Conservation (phyloP, 108 stramenopile species). For the Pseudonitzschia delicatissima region DNA sequence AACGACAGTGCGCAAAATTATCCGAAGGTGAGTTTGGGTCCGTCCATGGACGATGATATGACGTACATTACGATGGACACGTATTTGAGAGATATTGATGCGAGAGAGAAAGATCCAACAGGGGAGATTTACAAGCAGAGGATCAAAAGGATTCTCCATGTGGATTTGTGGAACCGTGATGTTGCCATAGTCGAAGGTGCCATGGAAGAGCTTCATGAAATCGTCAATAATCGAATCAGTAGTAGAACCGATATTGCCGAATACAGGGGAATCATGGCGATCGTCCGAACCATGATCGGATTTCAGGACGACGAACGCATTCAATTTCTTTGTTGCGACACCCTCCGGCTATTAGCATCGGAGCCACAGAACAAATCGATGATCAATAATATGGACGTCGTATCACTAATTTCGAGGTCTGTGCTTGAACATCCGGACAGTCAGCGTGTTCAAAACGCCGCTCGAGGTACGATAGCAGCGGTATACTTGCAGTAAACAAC, state of each 20-base stretch:
- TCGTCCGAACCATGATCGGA: background rate
- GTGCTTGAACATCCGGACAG: background rate
- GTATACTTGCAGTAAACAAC: background rate
- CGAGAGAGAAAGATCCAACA: background rate
- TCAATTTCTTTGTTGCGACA: background rate
- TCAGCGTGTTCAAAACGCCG: background rate
- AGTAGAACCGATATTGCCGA: background rate
- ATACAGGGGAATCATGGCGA: background rate
- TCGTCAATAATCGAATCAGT: background rate
- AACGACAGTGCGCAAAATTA: background rate
- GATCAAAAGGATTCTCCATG: background rate
- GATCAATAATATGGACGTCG: background rate
- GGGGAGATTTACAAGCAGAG: background rate
- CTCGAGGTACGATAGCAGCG: background rate
- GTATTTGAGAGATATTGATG: background rate
- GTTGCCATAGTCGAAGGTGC: background rate
- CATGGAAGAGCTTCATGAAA: background rate
- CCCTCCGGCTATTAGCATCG: background rate
- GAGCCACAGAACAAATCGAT: background rate
- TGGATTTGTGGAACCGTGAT: background rate
- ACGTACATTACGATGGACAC: constrained; percentile 2
- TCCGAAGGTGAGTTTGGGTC: background rate
- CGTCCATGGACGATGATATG: background rate
- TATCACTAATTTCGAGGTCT: background rate
- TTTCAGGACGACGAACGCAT: background rate